Base-by-base conservation (phyloP, 2,329 filamentous ascomycete species). In the Acrocalymma vagum region DNA sequence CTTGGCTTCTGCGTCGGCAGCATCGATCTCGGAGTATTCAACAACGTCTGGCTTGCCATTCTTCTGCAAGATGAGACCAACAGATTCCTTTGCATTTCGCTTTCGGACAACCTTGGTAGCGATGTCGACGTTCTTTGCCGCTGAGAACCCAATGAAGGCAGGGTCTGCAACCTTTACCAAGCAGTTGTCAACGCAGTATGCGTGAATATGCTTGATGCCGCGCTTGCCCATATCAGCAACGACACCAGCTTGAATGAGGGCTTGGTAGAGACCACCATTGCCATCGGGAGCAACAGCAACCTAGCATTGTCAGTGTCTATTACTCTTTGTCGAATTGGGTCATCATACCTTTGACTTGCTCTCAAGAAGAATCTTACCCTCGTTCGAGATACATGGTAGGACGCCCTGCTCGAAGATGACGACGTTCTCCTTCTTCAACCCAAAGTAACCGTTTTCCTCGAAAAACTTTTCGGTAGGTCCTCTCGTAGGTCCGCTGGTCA, bases 101-200 rank as follows among this genome's bases (percentile, higher is more conserved):
- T 99, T 99, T 60, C 94, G 90, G 47, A 99, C 94, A n/a, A 96
- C 94, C 80, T 99, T 99, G 58, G 94, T 99, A 21, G 93, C 93
- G 63, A 99, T 95, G 74, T 96, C 91, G 58, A 96, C 93, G 46
- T 90, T 77, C 71, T 93, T 89, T 35, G 86, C 83, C 27, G 93
- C 91, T 4, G 91, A 83, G 74, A 97, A 97, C 58, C 94, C 94
- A 60, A 97, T 86, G 76, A 99, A 97, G 58, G 90, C 82, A 10
- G 94, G 94, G 65, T 99, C 94, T 18, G 93, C 93, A n/a, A 99
- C 93, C 75, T 90, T 93, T 70, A 96, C 93, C n/a, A 99, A 82
- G 76, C 93, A 97, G 79, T 99, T 99, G 77, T 99, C 94, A 29
- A 99, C 94, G 66, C 94, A 96, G 81, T 97, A 97, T 31, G 92